Evolutionary conservation across 2,329 filamentous ascomycete species (phyloP).

Genomic region (Cordyceps farinosa): DNA sequence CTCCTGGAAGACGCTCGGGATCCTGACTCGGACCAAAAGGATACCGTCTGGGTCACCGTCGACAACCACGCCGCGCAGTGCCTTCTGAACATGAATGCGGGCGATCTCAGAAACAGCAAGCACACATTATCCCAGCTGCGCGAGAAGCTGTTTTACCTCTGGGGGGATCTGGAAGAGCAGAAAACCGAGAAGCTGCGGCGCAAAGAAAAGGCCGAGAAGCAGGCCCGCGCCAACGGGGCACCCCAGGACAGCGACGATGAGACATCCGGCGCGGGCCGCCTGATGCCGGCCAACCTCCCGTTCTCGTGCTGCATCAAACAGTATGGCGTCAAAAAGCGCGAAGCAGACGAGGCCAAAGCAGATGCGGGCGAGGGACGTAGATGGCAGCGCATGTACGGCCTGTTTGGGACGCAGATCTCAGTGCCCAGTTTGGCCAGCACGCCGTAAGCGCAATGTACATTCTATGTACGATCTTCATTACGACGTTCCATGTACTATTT

Average conservation of each 20-base stretch:
- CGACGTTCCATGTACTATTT: neutral
- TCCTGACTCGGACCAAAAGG: slow-evolving; percentile 30
- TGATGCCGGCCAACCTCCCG: slow-evolving; percentile 48
- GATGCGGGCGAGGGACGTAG: slow-evolving; percentile 43
- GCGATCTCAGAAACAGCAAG: slow-evolving; percentile 52
- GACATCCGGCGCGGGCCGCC: neutral
- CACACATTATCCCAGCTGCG: slow-evolving; percentile 51
- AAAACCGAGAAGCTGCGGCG: slow-evolving; percentile 43
- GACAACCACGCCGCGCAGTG: slow-evolving; percentile 52
- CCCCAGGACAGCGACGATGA: slow-evolving; percentile 38
- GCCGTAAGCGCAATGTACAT: neutral
- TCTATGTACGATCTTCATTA: neutral
- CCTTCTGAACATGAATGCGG: slow-evolving; percentile 46
- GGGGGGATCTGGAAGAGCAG: slow-evolving; percentile 79
- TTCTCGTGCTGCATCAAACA: slow-evolving; percentile 70
- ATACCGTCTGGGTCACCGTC: slow-evolving; percentile 65
- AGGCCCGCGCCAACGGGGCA: slow-evolving; percentile 29
- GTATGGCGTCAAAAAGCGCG: slow-evolving; percentile 56
- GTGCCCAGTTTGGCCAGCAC: neutral
- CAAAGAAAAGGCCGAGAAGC: slow-evolving; percentile 23
- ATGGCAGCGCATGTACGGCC: slow-evolving; percentile 61
- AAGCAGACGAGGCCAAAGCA: slow-evolving; percentile 39
- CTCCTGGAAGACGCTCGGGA: slow-evolving; percentile 66
- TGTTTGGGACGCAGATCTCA: slow-evolving; percentile 47
- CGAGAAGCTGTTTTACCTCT: slow-evolving; percentile 72